These are phyloP conservation scores for Plantago major DNA, from an alignment of 257 asterid genomes.

Conservation along the genomic window DNA sequence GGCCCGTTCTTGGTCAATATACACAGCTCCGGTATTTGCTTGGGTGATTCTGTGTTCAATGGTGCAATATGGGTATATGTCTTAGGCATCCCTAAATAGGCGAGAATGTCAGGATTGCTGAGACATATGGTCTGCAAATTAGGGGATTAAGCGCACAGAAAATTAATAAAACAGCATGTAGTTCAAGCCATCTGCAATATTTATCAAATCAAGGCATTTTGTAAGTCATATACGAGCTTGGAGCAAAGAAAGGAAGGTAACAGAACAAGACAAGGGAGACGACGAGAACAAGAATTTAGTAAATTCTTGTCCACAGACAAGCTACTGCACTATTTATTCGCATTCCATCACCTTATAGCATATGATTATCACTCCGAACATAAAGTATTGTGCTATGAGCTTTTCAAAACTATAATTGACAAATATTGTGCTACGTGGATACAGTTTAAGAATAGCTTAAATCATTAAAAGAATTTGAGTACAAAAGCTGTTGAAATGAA, in stretches of 20 bases:
- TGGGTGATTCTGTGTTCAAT: slow-evolving; percentile 27
- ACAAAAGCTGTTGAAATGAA: too few relatives aligned
- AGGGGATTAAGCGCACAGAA: slow-evolving; percentile 15
- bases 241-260: neutral
- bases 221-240: neutral
- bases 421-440: neutral
- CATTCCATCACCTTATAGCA: neutral
- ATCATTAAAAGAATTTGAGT: neutral
- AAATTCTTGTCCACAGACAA: neutral
- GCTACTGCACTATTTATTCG: neutral
- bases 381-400: neutral
- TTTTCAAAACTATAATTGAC: neutral
- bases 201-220: neutral
- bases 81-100: slow-evolving; percentile 66
- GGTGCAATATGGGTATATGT: slow-evolving; percentile 33
- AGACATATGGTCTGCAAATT: slow-evolving; percentile 67
- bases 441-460: neutral
- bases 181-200: neutral
- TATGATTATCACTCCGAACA: neutral
- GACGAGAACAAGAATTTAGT: neutral
- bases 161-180: slow-evolving; percentile 13
- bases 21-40: slow-evolving; percentile 27
- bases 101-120: slow-evolving; percentile 49
- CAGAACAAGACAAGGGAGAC: neutral
- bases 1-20: slow-evolving; percentile 43